Conservation (phyloP, 2,329 filamentous ascomycete species). For the Colletotrichum sp. region DNA sequence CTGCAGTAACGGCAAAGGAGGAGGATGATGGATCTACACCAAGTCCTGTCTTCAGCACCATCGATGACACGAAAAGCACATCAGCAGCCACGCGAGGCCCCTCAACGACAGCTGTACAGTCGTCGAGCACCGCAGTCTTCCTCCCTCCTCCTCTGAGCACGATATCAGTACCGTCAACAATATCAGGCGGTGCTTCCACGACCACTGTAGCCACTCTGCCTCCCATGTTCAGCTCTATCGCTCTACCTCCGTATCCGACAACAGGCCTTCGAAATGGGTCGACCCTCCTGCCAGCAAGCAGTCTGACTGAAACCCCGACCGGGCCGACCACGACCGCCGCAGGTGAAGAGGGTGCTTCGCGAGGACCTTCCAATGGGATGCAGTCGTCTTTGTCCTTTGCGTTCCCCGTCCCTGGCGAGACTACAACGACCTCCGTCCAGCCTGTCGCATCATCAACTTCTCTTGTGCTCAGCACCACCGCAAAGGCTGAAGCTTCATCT, state of each 20-base stretch:
- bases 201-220: neutral
- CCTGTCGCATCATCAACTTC: neutral
- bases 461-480: neutral
- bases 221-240: slow-evolving; percentile 11
- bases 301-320: neutral
- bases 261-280: neutral
- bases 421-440: neutral
- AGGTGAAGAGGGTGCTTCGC: neutral
- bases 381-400: slow-evolving; percentile 12
- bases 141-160: neutral
- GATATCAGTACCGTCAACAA: neutral
- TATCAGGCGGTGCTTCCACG: neutral
- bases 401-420: slow-evolving; percentile 1
- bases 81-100: neutral
- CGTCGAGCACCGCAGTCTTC: neutral
- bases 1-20: neutral
- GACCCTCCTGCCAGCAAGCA: neutral
- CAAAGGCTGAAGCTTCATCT: neutral
- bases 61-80: neutral
- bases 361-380: neutral
- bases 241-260: neutral
- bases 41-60: slow-evolving; percentile 21
- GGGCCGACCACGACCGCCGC: neutral
- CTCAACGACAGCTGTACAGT: neutral
- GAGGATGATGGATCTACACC: slow-evolving; percentile 17